Conservation (phyloP, 306 rosid genomes). For the Leucaena leucocephala region DNA sequence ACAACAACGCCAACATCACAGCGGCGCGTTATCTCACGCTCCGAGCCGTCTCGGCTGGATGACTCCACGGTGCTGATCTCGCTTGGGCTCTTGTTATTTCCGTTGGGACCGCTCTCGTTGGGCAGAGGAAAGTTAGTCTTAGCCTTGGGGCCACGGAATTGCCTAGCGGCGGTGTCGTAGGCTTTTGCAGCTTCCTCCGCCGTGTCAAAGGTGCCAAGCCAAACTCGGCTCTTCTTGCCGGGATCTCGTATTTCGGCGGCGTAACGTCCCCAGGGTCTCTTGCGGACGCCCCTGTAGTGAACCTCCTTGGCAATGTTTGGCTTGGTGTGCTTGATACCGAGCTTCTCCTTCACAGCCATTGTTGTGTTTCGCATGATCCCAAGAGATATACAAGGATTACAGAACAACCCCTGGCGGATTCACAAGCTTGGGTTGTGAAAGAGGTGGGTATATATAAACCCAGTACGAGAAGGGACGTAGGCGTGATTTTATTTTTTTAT, state of each 20-base stretch:
- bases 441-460: conserved; percentile 28
- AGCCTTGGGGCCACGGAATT: conserved; percentile 58
- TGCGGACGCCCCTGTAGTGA: conserved; percentile 55
- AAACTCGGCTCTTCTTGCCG: conserved; percentile 58
- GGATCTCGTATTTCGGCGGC: conserved; percentile 68
- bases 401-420: conserved; percentile 7
- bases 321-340: conserved; percentile 14
- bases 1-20: neutral
- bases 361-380: conserved; percentile 25
- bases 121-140: conserved; percentile 48
- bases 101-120: neutral
- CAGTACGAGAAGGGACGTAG: neutral
- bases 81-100: conserved; percentile 39
- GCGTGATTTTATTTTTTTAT: neutral
- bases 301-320: conserved; percentile 43
- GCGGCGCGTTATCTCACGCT: conserved; percentile 43
- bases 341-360: conserved; percentile 30
- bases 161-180: conserved; percentile 57
- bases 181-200: conserved; percentile 65
- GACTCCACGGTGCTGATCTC: conserved; percentile 64
- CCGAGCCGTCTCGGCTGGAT: conserved; percentile 33
- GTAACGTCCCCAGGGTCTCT: conserved; percentile 66
- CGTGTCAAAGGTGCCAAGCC: conserved; percentile 64
- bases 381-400: neutral
- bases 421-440: neutral